Evolutionary conservation across 768 basidiomycete species (phyloP), one percentile per base, ranked within the genome.

Genomic region (Boletus patriciae): DNA sequence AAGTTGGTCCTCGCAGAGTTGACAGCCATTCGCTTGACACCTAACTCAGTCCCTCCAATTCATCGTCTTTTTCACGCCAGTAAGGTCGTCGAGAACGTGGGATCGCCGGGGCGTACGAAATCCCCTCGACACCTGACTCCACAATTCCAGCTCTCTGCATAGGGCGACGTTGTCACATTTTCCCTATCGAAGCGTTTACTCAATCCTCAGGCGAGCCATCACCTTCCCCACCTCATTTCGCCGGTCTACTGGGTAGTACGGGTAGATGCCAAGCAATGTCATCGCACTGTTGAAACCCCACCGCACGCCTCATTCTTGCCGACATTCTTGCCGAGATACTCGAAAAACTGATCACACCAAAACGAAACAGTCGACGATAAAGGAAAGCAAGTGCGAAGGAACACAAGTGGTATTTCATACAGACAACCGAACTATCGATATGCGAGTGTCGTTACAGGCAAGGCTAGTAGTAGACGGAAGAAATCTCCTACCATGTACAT

Each of bases 181-280:
- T 34, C 6, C 12, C 31, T 11, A 13, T 34, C 13, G 33, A 13
- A 13, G 13, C 2, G 33, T 13, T 13, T 34, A 4, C 46, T 83
- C 80, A 23, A 70, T 73, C 41, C 74, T 78, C 21, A n/a, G n/a
- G n/a, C n/a, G 75, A 29, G 74, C 71, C 57, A 68, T 69, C 2
- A 84, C 86, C 66, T 87, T 88, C 60, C 76, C 62, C 12, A 87
- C 84, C 70, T 91, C 86, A 44, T 67, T 68, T 7, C 82, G 66
- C 89, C 90, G 90, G 69, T 91, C 81, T 7, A 86, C 80, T 25
- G 72, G 66, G 4, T 88, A 27, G 54, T 77, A 83, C 3, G 88
- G 61, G 61, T 75, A 76, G 6, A 34, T 34, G 8, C 12, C n/a
- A 7, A 27, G n/a, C n/a, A 13, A 21, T 16, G n/a, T n/a, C n/a